Percentiles rank a stretch among this genome's conserved stretches.
These are phyloP conservation scores for Pyrenophora seminiperda DNA, from an alignment of 2,329 filamentous ascomycete genomes.

Conservation along the genomic window DNA sequence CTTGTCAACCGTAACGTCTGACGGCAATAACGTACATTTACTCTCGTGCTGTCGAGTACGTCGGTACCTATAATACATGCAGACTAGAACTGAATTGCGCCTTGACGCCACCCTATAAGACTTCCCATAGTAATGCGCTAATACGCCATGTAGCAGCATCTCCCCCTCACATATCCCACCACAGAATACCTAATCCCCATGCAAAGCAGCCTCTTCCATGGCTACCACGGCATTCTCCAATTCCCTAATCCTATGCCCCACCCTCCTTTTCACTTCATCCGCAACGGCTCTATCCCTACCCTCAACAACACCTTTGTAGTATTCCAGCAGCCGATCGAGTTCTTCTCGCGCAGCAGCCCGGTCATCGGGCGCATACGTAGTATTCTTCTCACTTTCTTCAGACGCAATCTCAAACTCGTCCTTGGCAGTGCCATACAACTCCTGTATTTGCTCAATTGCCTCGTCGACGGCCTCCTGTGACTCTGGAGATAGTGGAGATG, in stretches of 20 bases:
- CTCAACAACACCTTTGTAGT: slow-evolving; percentile 52
- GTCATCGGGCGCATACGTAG: slow-evolving; percentile 61
- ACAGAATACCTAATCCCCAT: slow-evolving; percentile 50
- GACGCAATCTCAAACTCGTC: slow-evolving; percentile 58
- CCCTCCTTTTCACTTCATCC: slow-evolving; percentile 57
- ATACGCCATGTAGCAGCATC: no score
- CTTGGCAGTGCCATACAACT: slow-evolving; percentile 47
- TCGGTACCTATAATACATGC: no score
- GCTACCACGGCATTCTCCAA: slow-evolving; percentile 57
- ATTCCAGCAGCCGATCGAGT: slow-evolving; percentile 55
- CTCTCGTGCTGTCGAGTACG: no score
- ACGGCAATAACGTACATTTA: no score
- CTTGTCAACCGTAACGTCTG: not conserved
- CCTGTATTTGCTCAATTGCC: slow-evolving; percentile 43
- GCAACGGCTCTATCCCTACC: slow-evolving; percentile 50
- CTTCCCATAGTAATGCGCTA: no score
- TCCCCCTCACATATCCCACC: no score
- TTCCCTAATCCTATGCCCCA: slow-evolving; percentile 59
- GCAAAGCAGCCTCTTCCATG: slow-evolving; percentile 58
- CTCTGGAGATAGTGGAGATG: slow-evolving; percentile 24
- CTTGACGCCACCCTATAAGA: no score
- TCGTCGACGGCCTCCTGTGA: slow-evolving; percentile 33
- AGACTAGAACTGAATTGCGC: no score
- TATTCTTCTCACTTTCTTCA: slow-evolving; percentile 60
- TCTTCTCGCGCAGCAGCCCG: slow-evolving; percentile 60